Evolutionary conservation across 805 yeast species (phyloP).

Genomic region (Saturnispora besseyi): DNA sequence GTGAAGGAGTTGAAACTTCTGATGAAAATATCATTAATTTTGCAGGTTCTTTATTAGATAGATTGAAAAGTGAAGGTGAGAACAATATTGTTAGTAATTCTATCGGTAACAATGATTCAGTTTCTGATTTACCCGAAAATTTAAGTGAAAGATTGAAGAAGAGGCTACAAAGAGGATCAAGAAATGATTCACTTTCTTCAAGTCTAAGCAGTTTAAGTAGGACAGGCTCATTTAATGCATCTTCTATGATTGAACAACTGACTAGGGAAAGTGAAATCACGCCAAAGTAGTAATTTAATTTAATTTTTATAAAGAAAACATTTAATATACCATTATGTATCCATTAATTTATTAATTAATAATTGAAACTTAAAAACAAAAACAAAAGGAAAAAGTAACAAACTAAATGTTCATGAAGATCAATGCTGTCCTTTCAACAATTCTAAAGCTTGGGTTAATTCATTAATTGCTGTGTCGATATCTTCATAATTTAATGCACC

Average conservation of each 20-base stretch:
- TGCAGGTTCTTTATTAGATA: background rate
- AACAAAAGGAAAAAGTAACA: background rate
- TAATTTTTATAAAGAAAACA: background rate
- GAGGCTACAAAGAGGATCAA: conserved; percentile 19
- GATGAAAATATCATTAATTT: conserved; percentile 15
- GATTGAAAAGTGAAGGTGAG: conserved; percentile 5
- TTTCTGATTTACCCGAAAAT: conserved; percentile 12
- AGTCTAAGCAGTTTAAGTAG: conserved; percentile 10
- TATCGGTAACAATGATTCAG: background rate
- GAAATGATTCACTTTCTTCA: background rate
- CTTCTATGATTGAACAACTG: background rate
- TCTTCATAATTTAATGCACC: conserved; percentile 78
- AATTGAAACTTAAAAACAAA: background rate
- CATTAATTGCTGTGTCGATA: conserved; percentile 54
- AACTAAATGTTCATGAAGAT: background rate
- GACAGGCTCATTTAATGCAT: conserved; percentile 16
- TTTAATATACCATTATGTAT: background rate
- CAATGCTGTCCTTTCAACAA: conserved; percentile 26
- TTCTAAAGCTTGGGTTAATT: conserved; percentile 46
- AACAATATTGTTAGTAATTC: background rate
- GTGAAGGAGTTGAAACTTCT: background rate
- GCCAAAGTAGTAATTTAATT: background rate
- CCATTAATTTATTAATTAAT: background rate
- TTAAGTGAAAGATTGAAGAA: conserved; percentile 26
- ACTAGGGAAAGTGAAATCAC: background rate